Conservation (phyloP, 139 green algal genomes). For the Chlamydomonas applanata region DNA sequence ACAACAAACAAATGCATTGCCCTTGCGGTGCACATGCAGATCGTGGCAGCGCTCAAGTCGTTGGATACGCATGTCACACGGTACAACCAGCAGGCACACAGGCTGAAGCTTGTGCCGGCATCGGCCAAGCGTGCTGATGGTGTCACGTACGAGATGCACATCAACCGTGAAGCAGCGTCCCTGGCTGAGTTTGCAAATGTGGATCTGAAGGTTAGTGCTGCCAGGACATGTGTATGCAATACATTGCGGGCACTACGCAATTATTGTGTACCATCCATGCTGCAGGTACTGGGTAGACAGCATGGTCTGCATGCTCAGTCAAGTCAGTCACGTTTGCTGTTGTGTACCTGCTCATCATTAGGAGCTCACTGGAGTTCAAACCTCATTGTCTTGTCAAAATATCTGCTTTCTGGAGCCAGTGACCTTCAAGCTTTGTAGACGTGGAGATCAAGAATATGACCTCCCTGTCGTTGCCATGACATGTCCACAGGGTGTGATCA, state of each 20-base stretch:
- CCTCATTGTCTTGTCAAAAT: no score
- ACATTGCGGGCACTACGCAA: no score
- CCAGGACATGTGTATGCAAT: background rate
- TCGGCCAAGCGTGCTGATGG: constrained; percentile 82
- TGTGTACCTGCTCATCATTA: no score
- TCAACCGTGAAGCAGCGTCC: constrained; percentile 51
- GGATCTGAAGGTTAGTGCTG: constrained; percentile 75
- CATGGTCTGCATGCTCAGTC: constrained; percentile 1
- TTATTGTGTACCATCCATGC: no score
- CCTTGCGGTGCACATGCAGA: background rate
- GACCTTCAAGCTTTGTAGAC: no score
- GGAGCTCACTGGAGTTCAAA: no score
- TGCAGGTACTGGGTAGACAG: no score
- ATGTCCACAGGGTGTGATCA: constrained; percentile 56
- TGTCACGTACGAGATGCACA: constrained; percentile 67
- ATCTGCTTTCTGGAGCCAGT: no score
- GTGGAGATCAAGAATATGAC: no score
- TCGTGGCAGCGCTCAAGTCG: constrained; percentile 2
- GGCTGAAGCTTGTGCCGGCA: constrained; percentile 77
- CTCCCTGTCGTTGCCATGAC: background rate
- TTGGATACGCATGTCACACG: constrained; percentile 25
- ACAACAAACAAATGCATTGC: background rate
- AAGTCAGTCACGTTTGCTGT: no score
- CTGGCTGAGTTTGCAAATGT: constrained; percentile 62
- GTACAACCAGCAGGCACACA: constrained; percentile 70